phyloP scores from a whole-genome alignment of 495 filamentous ascomycete species.

The Neurospora sp. region DNA sequence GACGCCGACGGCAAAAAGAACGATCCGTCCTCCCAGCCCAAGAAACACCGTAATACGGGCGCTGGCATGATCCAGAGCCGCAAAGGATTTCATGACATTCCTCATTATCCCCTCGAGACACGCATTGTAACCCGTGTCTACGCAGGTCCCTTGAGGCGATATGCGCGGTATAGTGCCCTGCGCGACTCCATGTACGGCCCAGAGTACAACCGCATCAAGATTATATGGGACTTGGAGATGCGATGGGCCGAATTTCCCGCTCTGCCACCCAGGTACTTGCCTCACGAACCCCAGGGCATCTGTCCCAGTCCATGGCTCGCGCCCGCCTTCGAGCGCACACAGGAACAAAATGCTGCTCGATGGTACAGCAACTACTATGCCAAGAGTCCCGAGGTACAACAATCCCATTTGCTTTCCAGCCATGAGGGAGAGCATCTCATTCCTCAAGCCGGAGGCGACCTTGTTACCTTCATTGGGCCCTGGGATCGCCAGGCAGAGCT shows the following conservation, averaged over 20 bases:
- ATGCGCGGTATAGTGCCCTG: conserved; percentile 32
- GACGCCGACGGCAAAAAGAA: conserved; percentile 6
- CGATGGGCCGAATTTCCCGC: conserved; percentile 29
- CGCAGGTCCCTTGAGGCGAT: conserved; percentile 33
- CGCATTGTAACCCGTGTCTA: conserved; percentile 37
- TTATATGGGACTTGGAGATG: conserved; percentile 30
- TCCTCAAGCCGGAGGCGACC: conserved; percentile 21
- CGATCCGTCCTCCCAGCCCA: conserved; percentile 8
- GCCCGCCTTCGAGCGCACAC: conserved; percentile 16
- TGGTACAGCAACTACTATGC: conserved; percentile 23
- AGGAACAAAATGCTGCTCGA: conserved; percentile 14
- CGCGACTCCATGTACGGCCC: conserved; percentile 37
- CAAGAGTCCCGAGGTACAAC: conserved; percentile 11
- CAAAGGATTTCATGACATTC: conserved; percentile 26
- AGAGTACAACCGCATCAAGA: conserved; percentile 22
- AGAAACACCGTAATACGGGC: conserved; percentile 10
- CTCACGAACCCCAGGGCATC: conserved; percentile 16
- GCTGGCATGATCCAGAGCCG: conserved; percentile 18
- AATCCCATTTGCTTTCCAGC: conserved; percentile 12
- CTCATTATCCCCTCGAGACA: conserved; percentile 34
- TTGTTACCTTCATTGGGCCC: conserved; percentile 27
- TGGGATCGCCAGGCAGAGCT: conserved; percentile 26
- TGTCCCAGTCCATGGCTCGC: conserved; percentile 33
- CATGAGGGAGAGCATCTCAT: conserved; percentile 17
- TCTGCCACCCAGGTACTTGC: conserved; percentile 26